Base-by-base conservation (phyloP, 306 rosid species). In the Quercus dentata region DNA sequence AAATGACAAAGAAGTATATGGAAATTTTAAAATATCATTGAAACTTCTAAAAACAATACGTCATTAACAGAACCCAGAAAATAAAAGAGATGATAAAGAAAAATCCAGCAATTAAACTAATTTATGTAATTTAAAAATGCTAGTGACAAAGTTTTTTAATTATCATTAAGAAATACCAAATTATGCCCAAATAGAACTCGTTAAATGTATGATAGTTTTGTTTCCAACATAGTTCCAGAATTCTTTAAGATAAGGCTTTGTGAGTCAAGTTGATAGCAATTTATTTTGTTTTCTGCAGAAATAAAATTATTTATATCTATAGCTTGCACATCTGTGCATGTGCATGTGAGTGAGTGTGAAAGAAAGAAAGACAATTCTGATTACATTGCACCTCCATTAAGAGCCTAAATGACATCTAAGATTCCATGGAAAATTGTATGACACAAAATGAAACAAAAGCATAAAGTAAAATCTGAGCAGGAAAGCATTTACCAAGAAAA, bases 1-100 rank as follows among this genome's bases (percentile, higher is more conserved):
- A 23, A 85, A 63, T 68, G 65, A 78, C 67, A 59, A 75, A 11
- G 30, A 78, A 46, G 54, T 72, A 49, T 15, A 49, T 33, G 74
- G 72, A 54, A 54, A 55, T 35, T 54, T 72, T 70, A 7, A 19
- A 8, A 67, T 5, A 67, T 6, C n/a, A 17, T 19, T 17, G 27
- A 67, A 8, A 67, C 52, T n/a, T 65, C 4, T 3, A 1, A 35
- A 19, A 33, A 33, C 7, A 64, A 20, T 2, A 30, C 14, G 11
- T 64, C 52, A 67, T 18, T 35, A 14, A 64, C 19, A 10, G 20
- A 18, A 67, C 17, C 72, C 4, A 67, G n/a, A 17, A 67, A 35
- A 67, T 9, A 33, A 33, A 19, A 64, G 21, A 17, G 14, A 28
- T 17, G 30, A 17, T 8, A 30, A 7, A 41, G 46, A 49, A 30